These are phyloP conservation scores for Saccharata proteae DNA, from an alignment of 2,329 filamentous ascomycete species.

Conservation along the genomic window DNA sequence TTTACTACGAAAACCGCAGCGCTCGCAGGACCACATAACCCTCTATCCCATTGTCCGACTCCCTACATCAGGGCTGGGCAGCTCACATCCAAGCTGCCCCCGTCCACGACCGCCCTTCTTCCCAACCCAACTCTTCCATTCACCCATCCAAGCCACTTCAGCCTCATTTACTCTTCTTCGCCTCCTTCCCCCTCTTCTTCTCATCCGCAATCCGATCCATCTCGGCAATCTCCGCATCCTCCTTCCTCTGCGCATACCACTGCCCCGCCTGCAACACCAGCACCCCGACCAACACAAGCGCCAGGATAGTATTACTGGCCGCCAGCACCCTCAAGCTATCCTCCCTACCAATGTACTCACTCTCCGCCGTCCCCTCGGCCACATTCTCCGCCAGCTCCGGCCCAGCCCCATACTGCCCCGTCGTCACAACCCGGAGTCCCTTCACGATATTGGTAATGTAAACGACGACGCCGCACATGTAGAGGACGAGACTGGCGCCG, in stretches of 20 bases:
- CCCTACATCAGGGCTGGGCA: no score
- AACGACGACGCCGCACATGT: conserved; percentile 78
- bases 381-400: conserved; percentile 22
- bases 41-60: no score
- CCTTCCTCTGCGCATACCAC: conserved; percentile 96
- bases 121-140: no score
- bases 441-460: conserved; percentile 97
- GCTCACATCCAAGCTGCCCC: no score
- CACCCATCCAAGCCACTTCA: no score
- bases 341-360: conserved; percentile 68
- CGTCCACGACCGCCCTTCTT: no score
- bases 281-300: conserved; percentile 82
- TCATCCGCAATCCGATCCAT: conserved; percentile 43
- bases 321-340: conserved; percentile 84
- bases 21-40: no score
- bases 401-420: conserved; percentile 49
- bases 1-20: no score
- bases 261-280: conserved; percentile 89
- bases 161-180: conserved; percentile 16
- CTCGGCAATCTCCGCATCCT: conserved; percentile 64
- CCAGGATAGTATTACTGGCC: conserved; percentile 92
- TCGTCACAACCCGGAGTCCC: conserved; percentile 72
- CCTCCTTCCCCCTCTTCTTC: conserved; percentile 31
- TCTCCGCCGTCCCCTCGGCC: conserved; percentile 30
- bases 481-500: conserved; percentile 57